Conservation (phyloP, 139 green algal species). For the Picochlorum sp. region DNA sequence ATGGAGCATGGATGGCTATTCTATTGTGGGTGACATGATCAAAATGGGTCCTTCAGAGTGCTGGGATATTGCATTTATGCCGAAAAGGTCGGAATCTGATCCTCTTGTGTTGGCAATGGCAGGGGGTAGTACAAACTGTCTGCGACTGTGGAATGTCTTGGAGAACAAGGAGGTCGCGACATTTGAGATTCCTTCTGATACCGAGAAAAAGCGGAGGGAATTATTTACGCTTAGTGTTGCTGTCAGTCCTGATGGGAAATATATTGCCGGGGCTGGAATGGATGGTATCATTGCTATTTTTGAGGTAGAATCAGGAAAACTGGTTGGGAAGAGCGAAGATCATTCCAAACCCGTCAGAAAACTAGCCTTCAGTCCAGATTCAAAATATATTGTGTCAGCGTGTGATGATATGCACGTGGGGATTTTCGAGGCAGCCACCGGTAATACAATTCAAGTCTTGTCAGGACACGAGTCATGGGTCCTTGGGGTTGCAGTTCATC, state of each 20-base stretch:
- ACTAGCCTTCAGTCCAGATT: constrained; percentile 75
- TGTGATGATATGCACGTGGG: constrained; percentile 88
- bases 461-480: constrained; percentile 86
- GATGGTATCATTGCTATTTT: constrained; percentile 72
- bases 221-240: constrained; percentile 67
- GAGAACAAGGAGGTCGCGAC: constrained; percentile 2
- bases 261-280: constrained; percentile 64
- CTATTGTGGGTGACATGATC: constrained; percentile 23
- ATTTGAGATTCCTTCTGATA: constrained; percentile 10
- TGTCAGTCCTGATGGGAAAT: constrained; percentile 54
- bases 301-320: constrained; percentile 43
- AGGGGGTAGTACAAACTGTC: constrained; percentile 52
- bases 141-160: constrained; percentile 21
- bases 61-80: constrained; percentile 69
- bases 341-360: constrained; percentile 80
- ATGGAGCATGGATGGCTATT: constrained; percentile 49
- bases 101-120: constrained; percentile 48
- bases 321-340: constrained; percentile 60
- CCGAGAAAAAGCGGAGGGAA: constrained; percentile 41
- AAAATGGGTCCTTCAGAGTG: constrained; percentile 75
- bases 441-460: constrained; percentile 68
- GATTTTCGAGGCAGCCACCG: constrained; percentile 76
- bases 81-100: constrained; percentile 15
- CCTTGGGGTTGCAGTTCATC: constrained; percentile 64
- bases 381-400: constrained; percentile 64